phyloP scores from a whole-genome alignment of 441 rosid species.

The Adansonia gregorii region DNA sequence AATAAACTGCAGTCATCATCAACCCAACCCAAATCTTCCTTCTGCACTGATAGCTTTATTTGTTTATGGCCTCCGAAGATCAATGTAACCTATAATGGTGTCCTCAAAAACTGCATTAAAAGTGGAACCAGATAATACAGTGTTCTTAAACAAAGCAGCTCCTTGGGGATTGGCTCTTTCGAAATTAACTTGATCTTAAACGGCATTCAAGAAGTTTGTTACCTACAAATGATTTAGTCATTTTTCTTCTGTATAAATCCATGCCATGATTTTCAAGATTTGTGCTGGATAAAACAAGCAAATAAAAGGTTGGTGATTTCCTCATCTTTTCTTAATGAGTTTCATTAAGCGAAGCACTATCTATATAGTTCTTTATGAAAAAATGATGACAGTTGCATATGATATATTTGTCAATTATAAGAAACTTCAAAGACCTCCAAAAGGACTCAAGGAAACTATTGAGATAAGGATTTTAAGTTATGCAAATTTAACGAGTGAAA shows the following conservation, averaged over 20 bases:
- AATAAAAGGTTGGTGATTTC: background rate
- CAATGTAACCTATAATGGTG: constrained; percentile 76
- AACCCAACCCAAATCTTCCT: constrained; percentile 55
- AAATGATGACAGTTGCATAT: background rate
- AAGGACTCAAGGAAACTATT: background rate
- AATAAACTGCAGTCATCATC: constrained; percentile 41
- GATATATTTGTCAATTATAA: background rate
- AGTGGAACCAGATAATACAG: constrained; percentile 77
- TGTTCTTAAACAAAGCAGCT: constrained; percentile 62
- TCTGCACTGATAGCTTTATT: constrained; percentile 47
- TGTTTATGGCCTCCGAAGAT: constrained; percentile 59
- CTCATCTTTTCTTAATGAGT: background rate
- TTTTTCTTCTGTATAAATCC: background rate
- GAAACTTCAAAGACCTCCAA: background rate
- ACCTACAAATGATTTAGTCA: constrained; percentile 44
- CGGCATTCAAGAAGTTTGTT: constrained; percentile 74
- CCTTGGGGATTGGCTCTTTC: constrained; percentile 75
- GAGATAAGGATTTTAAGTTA: background rate
- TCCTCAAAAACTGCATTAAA: constrained; percentile 79
- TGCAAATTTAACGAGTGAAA: background rate
- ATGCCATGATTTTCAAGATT: background rate
- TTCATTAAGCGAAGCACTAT: background rate
- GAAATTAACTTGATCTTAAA: constrained; percentile 75
- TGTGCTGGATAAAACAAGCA: background rate
- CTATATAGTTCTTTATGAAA: background rate